phyloP scores from a whole-genome alignment of 345 rosid species.

The Noccaea bulbosa region DNA sequence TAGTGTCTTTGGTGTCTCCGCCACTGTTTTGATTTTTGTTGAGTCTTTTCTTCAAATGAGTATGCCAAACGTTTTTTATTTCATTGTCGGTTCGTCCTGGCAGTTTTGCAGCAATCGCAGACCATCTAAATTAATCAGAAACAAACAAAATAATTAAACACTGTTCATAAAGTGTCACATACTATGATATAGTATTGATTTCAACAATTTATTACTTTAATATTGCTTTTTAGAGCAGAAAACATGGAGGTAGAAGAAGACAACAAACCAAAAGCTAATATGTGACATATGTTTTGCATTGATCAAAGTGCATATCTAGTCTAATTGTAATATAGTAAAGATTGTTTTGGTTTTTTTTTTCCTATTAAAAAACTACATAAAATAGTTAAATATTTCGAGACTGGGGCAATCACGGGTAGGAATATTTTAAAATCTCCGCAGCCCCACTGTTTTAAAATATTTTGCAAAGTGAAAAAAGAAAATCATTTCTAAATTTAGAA shows the following conservation, averaged over 20 bases:
- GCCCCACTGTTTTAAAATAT: background rate
- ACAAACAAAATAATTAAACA: slow-evolving; percentile 27
- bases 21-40: slow-evolving; percentile 42
- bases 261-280: slow-evolving; percentile 29
- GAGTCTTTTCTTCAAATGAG: slow-evolving; percentile 71
- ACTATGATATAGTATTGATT: slow-evolving; percentile 1
- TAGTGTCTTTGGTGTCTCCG: slow-evolving; percentile 40
- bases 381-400: background rate
- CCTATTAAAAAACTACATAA: background rate
- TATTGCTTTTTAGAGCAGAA: slow-evolving; percentile 12
- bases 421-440: slow-evolving; percentile 7
- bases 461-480: slow-evolving; percentile 19
- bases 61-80: slow-evolving; percentile 87
- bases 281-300: slow-evolving; percentile 39
- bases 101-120: slow-evolving; percentile 76
- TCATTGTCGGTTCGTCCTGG: slow-evolving; percentile 91
- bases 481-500: background rate
- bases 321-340: background rate
- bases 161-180: background rate
- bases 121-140: slow-evolving; percentile 61
- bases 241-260: slow-evolving; percentile 35
- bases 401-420: slow-evolving; percentile 37
- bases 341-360: background rate
- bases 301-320: slow-evolving; percentile 32
- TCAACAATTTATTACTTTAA: slow-evolving; percentile 34